These are phyloP conservation scores for Neonectria neomacrospora DNA, from an alignment of 2,329 filamentous ascomycete genomes.

Conservation along the genomic window DNA sequence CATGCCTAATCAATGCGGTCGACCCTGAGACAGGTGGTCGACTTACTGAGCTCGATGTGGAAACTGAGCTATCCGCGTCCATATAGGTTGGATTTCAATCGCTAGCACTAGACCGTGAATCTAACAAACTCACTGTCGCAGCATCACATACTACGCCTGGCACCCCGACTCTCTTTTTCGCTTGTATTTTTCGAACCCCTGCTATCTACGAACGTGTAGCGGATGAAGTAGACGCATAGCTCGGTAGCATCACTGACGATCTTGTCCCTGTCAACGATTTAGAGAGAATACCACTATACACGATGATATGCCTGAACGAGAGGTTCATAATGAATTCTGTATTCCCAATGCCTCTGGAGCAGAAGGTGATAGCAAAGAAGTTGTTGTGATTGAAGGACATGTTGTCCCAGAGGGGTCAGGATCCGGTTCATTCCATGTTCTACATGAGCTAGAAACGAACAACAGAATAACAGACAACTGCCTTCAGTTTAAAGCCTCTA, in stretches of 20 bases:
- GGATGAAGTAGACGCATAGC: slow-evolving; percentile 5
- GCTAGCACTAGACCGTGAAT: not conserved
- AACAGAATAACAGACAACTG: slow-evolving; percentile 13
- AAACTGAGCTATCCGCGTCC: slow-evolving; percentile 18
- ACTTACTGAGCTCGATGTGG: slow-evolving; percentile 12
- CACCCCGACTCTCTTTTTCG: slow-evolving; percentile 11
- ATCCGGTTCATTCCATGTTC: not conserved
- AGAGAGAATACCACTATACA: slow-evolving; percentile 6
- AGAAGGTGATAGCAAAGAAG: not conserved
- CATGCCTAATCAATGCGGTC: slow-evolving; percentile 18
- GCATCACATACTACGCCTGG: slow-evolving; percentile 20
- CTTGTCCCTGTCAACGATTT: not conserved
- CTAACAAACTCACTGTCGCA: slow-evolving; percentile 7
- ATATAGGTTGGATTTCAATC: slow-evolving; percentile 9
- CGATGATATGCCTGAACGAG: slow-evolving; percentile 19
- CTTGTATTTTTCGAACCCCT: slow-evolving; percentile 11
- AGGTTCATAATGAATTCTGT: slow-evolving; percentile 20
- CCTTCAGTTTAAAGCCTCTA: slow-evolving; percentile 19
- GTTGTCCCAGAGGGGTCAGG: slow-evolving; percentile 9
- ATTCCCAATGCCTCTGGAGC: slow-evolving; percentile 16
- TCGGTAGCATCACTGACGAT: not conserved
- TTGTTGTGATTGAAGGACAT: slow-evolving; percentile 3
- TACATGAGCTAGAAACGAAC: not conserved
- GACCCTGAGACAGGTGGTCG: slow-evolving; percentile 11
- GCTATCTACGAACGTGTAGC: not conserved